A percentile compares a stretch with the other conserved stretches of the same genome.
These are phyloP conservation scores for Talaromyces islandicus DNA, from an alignment of 2,329 filamentous ascomycete species.

Conservation along the genomic window DNA sequence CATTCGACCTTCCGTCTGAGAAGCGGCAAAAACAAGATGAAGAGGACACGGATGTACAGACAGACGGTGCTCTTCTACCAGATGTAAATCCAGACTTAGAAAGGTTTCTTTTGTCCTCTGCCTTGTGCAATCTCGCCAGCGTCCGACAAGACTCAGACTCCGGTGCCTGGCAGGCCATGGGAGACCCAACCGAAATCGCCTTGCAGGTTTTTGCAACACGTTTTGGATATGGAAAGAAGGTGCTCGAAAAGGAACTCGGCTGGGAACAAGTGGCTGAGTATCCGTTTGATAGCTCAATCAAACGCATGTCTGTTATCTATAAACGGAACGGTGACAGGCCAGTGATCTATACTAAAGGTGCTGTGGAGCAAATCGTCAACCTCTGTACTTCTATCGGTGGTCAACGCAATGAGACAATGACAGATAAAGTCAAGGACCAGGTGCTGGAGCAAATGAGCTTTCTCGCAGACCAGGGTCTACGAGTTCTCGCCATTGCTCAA, in stretches of 20 bases:
- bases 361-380: constrained; percentile 55
- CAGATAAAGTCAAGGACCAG: constrained; percentile 34
- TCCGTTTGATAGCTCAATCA: constrained; percentile 60
- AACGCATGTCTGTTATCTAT: constrained; percentile 62
- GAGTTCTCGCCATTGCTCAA: constrained; percentile 54
- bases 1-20: constrained; percentile 57
- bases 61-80: constrained; percentile 15
- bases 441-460: constrained; percentile 52
- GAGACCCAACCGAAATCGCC: constrained; percentile 63
- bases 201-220: constrained; percentile 61
- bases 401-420: constrained; percentile 36
- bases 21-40: constrained; percentile 22
- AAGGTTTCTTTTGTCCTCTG: constrained; percentile 48
- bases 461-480: constrained; percentile 53
- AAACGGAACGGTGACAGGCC: constrained; percentile 22
- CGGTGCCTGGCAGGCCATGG: constrained; percentile 50
- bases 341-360: constrained; percentile 55
- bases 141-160: constrained; percentile 41
- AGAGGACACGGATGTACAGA: constrained; percentile 15
- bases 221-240: constrained; percentile 48
- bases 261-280: constrained; percentile 56
- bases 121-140: constrained; percentile 50
- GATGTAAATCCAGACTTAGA: constrained; percentile 43
- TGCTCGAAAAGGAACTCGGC: constrained; percentile 31
- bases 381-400: constrained; percentile 46